These are phyloP conservation scores for Populus nigra DNA, from an alignment of 345 rosid genomes.

Conservation along the genomic window DNA sequence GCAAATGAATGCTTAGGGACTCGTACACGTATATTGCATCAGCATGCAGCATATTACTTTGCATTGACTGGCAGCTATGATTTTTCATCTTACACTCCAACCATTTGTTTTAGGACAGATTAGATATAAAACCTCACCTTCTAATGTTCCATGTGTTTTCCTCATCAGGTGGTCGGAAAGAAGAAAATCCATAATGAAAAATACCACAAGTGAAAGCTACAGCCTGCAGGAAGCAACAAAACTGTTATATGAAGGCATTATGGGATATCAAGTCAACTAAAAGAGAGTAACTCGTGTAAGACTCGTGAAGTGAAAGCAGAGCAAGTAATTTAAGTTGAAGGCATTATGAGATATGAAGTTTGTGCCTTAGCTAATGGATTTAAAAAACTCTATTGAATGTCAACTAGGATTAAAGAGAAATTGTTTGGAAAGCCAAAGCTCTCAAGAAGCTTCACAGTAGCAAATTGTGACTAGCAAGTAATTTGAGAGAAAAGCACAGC, in stretches of 20 bases:
- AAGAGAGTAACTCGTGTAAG: background rate
- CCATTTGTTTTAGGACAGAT: background rate
- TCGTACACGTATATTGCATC: background rate
- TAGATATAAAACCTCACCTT: constrained; percentile 39
- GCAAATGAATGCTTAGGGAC: background rate
- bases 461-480: background rate
- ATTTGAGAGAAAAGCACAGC: background rate
- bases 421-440: background rate
- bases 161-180: constrained; percentile 39
- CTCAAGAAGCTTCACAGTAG: background rate
- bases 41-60: background rate
- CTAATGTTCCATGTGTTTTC: constrained; percentile 51
- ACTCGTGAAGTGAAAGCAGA: background rate
- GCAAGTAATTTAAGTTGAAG: background rate
- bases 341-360: background rate
- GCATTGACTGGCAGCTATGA: background rate
- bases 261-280: background rate
- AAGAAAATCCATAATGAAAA: constrained; percentile 49
- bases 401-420: background rate
- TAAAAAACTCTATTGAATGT: background rate
- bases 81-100: background rate
- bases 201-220: constrained; percentile 82
- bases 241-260: background rate
- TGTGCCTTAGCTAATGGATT: background rate
- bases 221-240: constrained; percentile 48